Base-by-base conservation (phyloP, 805 yeast genomes). In the Yamadazyma phyllophila region DNA sequence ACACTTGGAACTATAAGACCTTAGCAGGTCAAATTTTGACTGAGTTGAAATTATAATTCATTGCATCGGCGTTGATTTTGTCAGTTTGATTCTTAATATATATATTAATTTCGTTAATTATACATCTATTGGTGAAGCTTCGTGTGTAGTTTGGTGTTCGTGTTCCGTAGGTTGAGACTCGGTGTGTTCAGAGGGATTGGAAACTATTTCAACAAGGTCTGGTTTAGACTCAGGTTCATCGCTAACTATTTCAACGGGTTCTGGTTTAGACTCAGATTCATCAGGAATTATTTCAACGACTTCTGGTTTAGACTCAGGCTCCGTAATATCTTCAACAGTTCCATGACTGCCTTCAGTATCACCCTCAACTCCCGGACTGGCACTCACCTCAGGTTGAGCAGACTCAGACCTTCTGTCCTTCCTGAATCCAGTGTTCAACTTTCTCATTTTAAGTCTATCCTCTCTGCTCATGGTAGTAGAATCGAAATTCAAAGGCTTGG, bases 1-100 rank as follows among this genome's bases (percentile, higher is more conserved):
- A 92, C 62, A 88, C 96, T 1, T 91, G 97, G 97, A 80, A 85
- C 68, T 91, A 91, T 68, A 91, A 92, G 71, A 83, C 90, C 8
- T 73, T 91, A 59, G 97, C 97, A 1, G 83, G 92, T 44, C 88
- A 83, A 62, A 85, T 91, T 41, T 77, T 91, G 64, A 76, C 76
- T 48, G 86, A 85, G 53, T 73, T 88, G 61, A 82, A 84, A 51
- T 68, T 51, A 36, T 51, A 45, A 36, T 32, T 34, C 10, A 26
- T 14, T 36, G 44, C 43, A 40, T 40, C 13, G 11, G 13, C 9
- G 35, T 15, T 37, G 16, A 13, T 24, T 36, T 26, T 20, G 24
- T 20, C 24, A 20, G 10, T 26, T 13, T 26, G 24, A 26, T 39
- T 39, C 32, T 30, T 43, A 29, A 42, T 36, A 42, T 29, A 42